phyloP scores from a whole-genome alignment of 805 yeast genomes.

The Kockiozyma suomiensis region DNA sequence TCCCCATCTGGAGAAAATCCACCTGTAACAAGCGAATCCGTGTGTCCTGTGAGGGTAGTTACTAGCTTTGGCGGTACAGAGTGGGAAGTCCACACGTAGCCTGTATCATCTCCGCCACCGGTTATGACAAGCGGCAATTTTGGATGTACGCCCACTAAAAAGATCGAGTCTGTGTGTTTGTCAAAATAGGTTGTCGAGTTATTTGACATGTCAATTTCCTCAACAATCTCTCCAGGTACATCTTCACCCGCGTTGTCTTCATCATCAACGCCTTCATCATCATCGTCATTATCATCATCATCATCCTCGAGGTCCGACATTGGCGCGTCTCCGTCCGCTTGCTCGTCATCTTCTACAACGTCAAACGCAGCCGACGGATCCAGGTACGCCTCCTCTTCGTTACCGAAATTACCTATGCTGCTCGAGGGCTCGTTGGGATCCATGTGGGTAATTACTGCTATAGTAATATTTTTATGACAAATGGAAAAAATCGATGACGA shows the following conservation, averaged over 20 bases:
- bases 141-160: conserved; percentile 81
- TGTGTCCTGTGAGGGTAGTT: conserved; percentile 74
- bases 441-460: too few species aligned
- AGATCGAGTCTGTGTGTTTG: conserved; percentile 83
- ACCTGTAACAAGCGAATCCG: conserved; percentile 84
- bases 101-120: conserved; percentile 94
- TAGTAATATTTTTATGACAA: neutral
- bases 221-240: conserved; percentile 5
- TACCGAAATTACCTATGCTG: neutral
- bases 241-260: too few species aligned
- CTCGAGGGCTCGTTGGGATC: neutral
- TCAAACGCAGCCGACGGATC: conserved; percentile 14
- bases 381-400: conserved; percentile 11
- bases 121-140: conserved; percentile 77
- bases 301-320: conserved; percentile 15
- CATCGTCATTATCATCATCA: neutral
- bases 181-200: conserved; percentile 91
- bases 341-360: conserved; percentile 13
- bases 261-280: conserved; percentile 3
- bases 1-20: conserved; percentile 83
- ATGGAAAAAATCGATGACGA: neutral
- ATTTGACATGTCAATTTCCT: conserved; percentile 71
- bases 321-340: conserved; percentile 13
- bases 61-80: conserved; percentile 80
- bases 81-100: conserved; percentile 90